Evolutionary conservation across 2,329 filamentous ascomycete genomes (phyloP), one percentile per base, ranked within the genome.

Genomic region (Ilyonectria sp.): DNA sequence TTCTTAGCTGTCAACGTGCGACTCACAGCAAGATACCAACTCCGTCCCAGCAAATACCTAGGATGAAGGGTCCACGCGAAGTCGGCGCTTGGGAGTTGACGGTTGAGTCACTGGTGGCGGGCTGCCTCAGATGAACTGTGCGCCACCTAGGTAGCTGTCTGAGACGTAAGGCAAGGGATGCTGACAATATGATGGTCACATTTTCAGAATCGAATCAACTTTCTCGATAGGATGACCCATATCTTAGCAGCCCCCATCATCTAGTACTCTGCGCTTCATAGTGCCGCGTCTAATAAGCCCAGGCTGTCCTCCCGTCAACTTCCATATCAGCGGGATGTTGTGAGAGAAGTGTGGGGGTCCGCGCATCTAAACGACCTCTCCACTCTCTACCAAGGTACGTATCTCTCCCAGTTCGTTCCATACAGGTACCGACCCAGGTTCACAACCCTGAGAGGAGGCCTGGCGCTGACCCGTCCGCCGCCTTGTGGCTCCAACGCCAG

Each of bases 111-210:
- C 21, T 26, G 17, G 43, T 47, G 43, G 29, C 44, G 26, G 60
- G 23, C 37, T 60, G 33, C 43, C 54, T 67, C 43, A 33, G 50
- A 44, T 50, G 54, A 50, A 29, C 29, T 44, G 31, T 61, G 33
- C 47, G 44, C 53, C 50, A 52, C 43, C 35, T 53, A 46, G 40
- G 23, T 50, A 46, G 40, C 31, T 50, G 60, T 60, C 61, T 59
- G n/a, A 53, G 46, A 13, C n/a, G 26, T 19, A 26, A 59, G 57
- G 58, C 47, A 65, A 62, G 62, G 61, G 66, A 65, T 68, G 66
- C 55, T 31, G 35, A 58, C 58, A 57, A 57, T 47, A 35, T 60
- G 55, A 55, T 49, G 19, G 33, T 61, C 53, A 49, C 57, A 65
- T 65, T 60, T 46, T 13, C 9, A 53, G 40, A 60, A 15, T 26